A percentile compares a stretch with the other conserved stretches of the same genome.
These are phyloP conservation scores for Entrophospora sp. DNA, from an alignment of 192 early-diverging fungal species.

Conservation along the genomic window DNA sequence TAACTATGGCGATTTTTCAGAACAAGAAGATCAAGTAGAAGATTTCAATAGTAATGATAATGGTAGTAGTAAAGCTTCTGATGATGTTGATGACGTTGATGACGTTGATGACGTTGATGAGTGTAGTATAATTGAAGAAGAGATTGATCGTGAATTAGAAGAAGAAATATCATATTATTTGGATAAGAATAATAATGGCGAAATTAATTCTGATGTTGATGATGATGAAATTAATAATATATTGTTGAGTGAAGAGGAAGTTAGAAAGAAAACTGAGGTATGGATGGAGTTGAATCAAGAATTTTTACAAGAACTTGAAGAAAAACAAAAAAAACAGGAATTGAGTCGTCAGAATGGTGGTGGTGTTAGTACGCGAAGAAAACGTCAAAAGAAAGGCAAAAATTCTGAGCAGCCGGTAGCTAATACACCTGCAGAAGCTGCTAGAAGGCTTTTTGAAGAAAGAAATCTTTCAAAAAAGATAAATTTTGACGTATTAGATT, in stretches of 20 bases:
- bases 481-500: constrained; percentile 74
- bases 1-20: no score
- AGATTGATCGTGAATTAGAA: constrained; percentile 33
- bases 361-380: constrained; percentile 8
- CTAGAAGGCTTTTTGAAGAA: constrained; percentile 58
- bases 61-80: no score
- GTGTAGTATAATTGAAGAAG: no score
- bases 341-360: constrained; percentile 24
- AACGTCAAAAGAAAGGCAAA: constrained; percentile 33
- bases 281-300: constrained; percentile 89
- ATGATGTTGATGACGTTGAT: constrained; percentile 20
- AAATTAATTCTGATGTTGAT: constrained; percentile 37
- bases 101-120: constrained; percentile 30
- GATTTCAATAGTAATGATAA: constrained; percentile 22
- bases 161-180: constrained; percentile 30
- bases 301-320: constrained; percentile 55
- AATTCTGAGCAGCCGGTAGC: constrained; percentile 25
- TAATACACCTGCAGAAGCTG: constrained; percentile 67
- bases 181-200: constrained; percentile 14
- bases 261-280: constrained; percentile 64
- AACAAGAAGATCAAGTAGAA: constrained; percentile 19
- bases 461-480: constrained; percentile 86
- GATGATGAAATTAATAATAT: constrained; percentile 67
- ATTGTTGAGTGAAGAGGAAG: constrained; percentile 68
- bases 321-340: constrained; percentile 15